phyloP scores from a whole-genome alignment of 768 basidiomycete species.

The Trametes villosa region DNA sequence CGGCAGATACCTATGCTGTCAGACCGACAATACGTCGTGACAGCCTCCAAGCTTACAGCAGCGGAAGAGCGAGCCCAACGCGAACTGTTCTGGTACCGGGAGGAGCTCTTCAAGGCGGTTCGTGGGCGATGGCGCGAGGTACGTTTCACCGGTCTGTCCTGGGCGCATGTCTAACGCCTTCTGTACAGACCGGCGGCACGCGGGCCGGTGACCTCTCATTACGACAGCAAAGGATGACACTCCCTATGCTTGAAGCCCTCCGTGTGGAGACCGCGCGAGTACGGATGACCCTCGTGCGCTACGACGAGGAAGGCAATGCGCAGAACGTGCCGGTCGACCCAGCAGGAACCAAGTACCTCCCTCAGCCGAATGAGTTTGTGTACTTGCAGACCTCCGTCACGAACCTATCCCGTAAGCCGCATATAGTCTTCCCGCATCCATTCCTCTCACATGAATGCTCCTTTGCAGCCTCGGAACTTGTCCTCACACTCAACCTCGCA shows the following conservation, averaged over 20 bases:
- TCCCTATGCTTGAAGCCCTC: constrained; percentile 78
- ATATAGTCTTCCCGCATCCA: constrained; percentile 37
- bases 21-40: constrained; percentile 89
- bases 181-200: constrained; percentile 70
- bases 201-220: constrained; percentile 80
- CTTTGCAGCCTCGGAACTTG: constrained; percentile 52
- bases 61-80: constrained; percentile 66
- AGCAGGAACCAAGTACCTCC: constrained; percentile 50
- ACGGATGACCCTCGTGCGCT: constrained; percentile 51
- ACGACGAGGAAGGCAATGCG: constrained; percentile 30
- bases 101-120: constrained; percentile 75
- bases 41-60: constrained; percentile 65
- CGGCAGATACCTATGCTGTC: constrained; percentile 83
- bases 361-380: constrained; percentile 64
- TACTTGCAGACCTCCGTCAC: constrained; percentile 59
- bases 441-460: background rate
- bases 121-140: constrained; percentile 88
- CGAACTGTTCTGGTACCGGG: constrained; percentile 96
- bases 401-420: constrained; percentile 73
- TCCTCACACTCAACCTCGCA: constrained; percentile 57
- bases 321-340: constrained; percentile 28
- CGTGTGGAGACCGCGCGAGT: constrained; percentile 70
- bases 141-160: constrained; percentile 20
- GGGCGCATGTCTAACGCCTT: background rate
- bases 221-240: constrained; percentile 75